Conservation (phyloP, 768 basidiomycete species). For the Auricularia cornea region DNA sequence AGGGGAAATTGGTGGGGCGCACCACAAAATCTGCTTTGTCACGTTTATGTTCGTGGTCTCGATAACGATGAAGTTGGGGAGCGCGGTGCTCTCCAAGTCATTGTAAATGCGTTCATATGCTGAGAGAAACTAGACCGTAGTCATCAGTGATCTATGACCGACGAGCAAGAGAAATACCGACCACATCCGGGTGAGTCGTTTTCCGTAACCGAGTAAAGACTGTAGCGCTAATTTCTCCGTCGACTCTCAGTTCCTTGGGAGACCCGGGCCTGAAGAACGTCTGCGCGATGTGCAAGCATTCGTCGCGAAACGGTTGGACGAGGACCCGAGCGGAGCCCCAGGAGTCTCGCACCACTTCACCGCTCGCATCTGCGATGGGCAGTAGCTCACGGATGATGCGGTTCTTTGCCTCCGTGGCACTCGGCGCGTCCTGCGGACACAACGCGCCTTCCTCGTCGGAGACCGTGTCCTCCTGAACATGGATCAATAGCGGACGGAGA, state of each 20-base stretch:
- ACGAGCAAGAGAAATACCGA: constrained; percentile 12
- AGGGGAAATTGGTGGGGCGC: not conserved
- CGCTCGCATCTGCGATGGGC: not conserved
- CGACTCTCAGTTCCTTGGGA: constrained; percentile 16
- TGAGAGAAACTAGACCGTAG: constrained; percentile 23
- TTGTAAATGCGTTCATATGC: constrained; percentile 28
- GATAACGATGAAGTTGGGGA: constrained; percentile 26
- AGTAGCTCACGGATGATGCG: not conserved
- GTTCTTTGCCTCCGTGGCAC: not conserved
- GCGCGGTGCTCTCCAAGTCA: constrained; percentile 20
- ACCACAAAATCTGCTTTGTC: constrained; percentile 31
- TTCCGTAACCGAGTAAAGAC: constrained; percentile 21
- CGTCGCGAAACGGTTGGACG: constrained; percentile 17
- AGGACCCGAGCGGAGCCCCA: not conserved
- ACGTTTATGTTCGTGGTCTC: constrained; percentile 28
- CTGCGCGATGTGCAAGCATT: constrained; percentile 18
- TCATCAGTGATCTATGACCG: not conserved
- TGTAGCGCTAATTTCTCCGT: constrained; percentile 18
- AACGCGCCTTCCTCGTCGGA: not conserved
- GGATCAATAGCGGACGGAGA: constrained; percentile 1
- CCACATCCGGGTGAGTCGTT: constrained; percentile 31
- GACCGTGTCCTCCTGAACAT: not conserved
- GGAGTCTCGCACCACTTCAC: not conserved
- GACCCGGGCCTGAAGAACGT: constrained; percentile 18
- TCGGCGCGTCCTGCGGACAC: not conserved